These are phyloP conservation scores for Phytophthora litchii DNA, from an alignment of 352 stramenopile species.

Conservation along the genomic window DNA sequence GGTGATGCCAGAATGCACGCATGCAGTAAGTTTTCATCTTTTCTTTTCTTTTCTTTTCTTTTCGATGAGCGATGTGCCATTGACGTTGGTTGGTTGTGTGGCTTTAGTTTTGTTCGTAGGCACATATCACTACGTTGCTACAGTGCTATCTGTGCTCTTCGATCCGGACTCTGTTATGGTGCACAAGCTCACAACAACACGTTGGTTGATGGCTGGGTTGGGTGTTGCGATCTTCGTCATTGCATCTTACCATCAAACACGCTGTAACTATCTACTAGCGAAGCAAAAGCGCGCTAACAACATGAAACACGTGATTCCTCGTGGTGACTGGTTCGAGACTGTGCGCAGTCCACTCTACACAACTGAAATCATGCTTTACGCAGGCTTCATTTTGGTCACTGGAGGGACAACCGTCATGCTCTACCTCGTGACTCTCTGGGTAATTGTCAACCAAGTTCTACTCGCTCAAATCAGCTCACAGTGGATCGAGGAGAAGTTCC, in stretches of 20 bases:
- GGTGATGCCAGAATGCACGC: constrained; percentile 69
- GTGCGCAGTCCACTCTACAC: constrained; percentile 72
- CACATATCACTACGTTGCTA: constrained; percentile 64
- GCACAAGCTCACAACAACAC: constrained; percentile 25
- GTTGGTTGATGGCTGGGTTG: constrained; percentile 19
- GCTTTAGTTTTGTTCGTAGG: constrained; percentile 59
- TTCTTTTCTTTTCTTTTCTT: constrained; percentile 1
- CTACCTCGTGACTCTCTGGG: constrained; percentile 59
- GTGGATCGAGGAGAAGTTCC: constrained; percentile 70
- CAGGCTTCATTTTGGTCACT: constrained; percentile 49
- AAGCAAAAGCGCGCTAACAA: constrained; percentile 56
- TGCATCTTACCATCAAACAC: constrained; percentile 64
- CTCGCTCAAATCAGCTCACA: constrained; percentile 57
- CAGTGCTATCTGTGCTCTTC: constrained; percentile 53
- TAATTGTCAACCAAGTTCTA: constrained; percentile 67
- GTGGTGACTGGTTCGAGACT: constrained; percentile 68
- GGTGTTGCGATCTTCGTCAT: constrained; percentile 49
- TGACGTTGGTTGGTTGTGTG: constrained; percentile 8
- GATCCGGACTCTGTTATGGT: constrained; percentile 33
- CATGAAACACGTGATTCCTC: constrained; percentile 59
- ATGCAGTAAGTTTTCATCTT: constrained; percentile 29
- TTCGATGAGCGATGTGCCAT: neutral
- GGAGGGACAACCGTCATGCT: constrained; percentile 45
- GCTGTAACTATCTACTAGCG: constrained; percentile 63
- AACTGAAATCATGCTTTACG: constrained; percentile 70